phyloP scores from a whole-genome alignment of 2,329 filamentous ascomycete genomes.

The Sclerotinia nivalis region DNA sequence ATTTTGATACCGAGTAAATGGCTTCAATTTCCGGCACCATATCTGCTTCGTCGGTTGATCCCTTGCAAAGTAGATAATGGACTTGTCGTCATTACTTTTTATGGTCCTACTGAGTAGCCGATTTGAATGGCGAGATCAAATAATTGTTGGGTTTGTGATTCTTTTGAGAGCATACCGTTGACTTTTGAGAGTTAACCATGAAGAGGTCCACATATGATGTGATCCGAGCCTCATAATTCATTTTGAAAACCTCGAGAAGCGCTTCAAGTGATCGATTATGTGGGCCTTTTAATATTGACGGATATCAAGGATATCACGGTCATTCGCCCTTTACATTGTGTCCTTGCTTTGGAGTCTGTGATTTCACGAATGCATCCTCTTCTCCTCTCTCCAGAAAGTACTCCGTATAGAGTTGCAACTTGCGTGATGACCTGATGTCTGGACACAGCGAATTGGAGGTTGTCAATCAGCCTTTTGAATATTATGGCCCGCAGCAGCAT shows the following conservation, averaged over 20 bases:
- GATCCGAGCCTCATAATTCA: not conserved
- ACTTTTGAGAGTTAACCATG: not conserved
- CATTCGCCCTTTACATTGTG: not conserved
- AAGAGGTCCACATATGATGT: conserved; percentile 9
- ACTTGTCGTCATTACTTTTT: not conserved
- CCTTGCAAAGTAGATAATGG: not conserved
- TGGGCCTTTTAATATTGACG: not conserved
- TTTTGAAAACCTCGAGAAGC: conserved; percentile 7
- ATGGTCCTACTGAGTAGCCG: not conserved
- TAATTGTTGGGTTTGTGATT: not conserved
- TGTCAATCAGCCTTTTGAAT: conserved; percentile 15
- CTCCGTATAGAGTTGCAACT: not conserved
- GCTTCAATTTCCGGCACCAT: not conserved
- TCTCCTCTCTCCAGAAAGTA: not conserved
- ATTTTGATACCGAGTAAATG: not conserved
- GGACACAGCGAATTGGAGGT: conserved; percentile 17
- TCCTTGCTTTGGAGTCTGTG: not conserved
- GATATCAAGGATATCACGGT: conserved; percentile 10
- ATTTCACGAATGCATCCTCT: not conserved
- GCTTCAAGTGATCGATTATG: conserved; percentile 15
- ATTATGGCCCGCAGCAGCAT: conserved; percentile 5
- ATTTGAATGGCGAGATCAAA: not conserved
- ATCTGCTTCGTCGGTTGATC: too few relatives aligned
- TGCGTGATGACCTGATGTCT: conserved; percentile 21
- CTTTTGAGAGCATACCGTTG: not conserved